Conservation (phyloP, 176 grass and related monocot species). For the Aegilops speltoides region DNA sequence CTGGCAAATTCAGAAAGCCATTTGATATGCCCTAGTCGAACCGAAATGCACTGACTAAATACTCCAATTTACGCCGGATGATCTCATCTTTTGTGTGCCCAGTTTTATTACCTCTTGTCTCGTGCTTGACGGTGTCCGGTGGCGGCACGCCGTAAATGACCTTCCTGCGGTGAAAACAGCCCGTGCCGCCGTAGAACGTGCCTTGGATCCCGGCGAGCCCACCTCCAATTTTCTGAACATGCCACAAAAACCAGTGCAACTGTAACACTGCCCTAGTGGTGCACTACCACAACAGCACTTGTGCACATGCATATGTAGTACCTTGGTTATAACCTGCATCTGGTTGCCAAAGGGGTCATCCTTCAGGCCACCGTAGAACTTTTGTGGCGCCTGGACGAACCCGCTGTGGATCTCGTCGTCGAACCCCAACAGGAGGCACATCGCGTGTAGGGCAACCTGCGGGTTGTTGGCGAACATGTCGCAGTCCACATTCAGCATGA, state of each 20-base stretch:
- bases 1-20: background rate
- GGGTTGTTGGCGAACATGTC: conserved; percentile 68
- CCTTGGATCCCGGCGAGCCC: conserved; percentile 40
- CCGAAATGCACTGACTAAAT: background rate
- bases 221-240: background rate
- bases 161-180: conserved; percentile 64
- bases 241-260: background rate
- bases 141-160: conserved; percentile 34
- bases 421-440: conserved; percentile 49
- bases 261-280: too few species aligned
- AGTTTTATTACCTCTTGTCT: conserved; percentile 8
- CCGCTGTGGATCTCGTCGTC: conserved; percentile 30
- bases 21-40: background rate
- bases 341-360: conserved; percentile 72
- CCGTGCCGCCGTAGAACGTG: conserved; percentile 30
- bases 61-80: background rate
- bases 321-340: background rate
- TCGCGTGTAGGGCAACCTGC: conserved; percentile 27
- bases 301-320: background rate
- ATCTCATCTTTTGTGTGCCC: background rate
- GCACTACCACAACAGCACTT: background rate
- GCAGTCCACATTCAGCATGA: conserved; percentile 71
- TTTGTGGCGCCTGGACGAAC: conserved; percentile 47
- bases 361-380: conserved; percentile 37
- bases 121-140: background rate